These are phyloP conservation scores for Corymbia maculata DNA, from an alignment of 345 rosid genomes.

Conservation along the genomic window DNA sequence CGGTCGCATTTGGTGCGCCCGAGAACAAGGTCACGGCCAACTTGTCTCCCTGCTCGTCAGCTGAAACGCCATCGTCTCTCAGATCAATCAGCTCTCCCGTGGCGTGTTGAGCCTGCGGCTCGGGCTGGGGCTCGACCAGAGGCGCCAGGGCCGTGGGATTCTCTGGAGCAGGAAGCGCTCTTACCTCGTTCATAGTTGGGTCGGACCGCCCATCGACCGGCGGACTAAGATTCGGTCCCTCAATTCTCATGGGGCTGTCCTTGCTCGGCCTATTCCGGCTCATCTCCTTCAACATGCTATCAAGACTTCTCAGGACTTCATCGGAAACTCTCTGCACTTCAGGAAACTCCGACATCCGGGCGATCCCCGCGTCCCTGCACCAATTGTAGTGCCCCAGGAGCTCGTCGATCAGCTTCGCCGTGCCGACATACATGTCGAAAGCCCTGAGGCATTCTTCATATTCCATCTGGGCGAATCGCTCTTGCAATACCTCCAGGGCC, in stretches of 20 bases:
- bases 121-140: slow-evolving; percentile 45
- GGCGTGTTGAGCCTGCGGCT: slow-evolving; percentile 25
- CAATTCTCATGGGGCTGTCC: slow-evolving; percentile 42
- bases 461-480: slow-evolving; percentile 69
- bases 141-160: not conserved
- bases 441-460: slow-evolving; percentile 64
- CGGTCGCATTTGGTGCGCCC: slow-evolving; percentile 25
- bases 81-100: slow-evolving; percentile 61
- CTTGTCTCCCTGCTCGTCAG: slow-evolving; percentile 75
- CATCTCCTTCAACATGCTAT: slow-evolving; percentile 34
- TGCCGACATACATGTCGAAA: slow-evolving; percentile 57
- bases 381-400: slow-evolving; percentile 55
- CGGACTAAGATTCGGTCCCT: not conserved
- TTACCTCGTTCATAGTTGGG: slow-evolving; percentile 54
- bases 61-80: slow-evolving; percentile 48
- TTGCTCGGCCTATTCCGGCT: not conserved
- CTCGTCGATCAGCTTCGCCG: slow-evolving; percentile 76
- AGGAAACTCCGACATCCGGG: slow-evolving; percentile 74
- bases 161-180: slow-evolving; percentile 74
- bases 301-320: slow-evolving; percentile 58
- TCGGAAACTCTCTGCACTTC: slow-evolving; percentile 76
- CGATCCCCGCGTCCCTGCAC: slow-evolving; percentile 76
- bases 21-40: slow-evolving; percentile 72
- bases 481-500: slow-evolving; percentile 61
- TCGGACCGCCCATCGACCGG: slow-evolving; percentile 24